Evolutionary conservation across 2,329 filamentous ascomycete species (phyloP).

Genomic region (Simplicillium sp.): DNA sequence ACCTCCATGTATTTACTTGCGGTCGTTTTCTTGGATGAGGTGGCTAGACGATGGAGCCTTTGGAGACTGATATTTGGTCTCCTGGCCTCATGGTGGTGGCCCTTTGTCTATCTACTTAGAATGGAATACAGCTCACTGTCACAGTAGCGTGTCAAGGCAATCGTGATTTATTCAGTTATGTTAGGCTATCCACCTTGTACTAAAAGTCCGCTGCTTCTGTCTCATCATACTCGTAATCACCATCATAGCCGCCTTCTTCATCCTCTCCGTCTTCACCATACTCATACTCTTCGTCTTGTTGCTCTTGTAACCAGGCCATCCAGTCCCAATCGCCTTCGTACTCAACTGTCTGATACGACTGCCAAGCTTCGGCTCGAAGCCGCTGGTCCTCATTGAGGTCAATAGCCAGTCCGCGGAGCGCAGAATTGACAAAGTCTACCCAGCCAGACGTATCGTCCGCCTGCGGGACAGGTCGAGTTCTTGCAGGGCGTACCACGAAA

Average conservation of each 20-base stretch:
- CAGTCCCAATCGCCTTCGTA: slow-evolving; percentile 12
- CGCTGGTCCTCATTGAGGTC: slow-evolving; percentile 14
- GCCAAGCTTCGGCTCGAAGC: slow-evolving; percentile 13
- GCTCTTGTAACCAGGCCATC: slow-evolving; percentile 9
- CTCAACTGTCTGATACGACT: slow-evolving; percentile 10
- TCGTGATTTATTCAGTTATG: neutral
- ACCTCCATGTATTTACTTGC: neutral
- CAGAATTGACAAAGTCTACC: slow-evolving; percentile 15
- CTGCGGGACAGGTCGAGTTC: slow-evolving; percentile 7
- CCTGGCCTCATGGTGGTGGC: slow-evolving; percentile 1
- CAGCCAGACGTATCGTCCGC: slow-evolving; percentile 13
- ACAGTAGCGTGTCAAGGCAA: no score
- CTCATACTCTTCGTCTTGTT: slow-evolving; percentile 7
- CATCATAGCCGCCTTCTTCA: slow-evolving; percentile 8
- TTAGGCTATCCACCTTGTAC: no score
- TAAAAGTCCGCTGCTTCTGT: no score
- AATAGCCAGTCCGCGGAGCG: slow-evolving; percentile 12
- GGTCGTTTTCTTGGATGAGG: slow-evolving; percentile 2
- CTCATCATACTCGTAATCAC: slow-evolving; percentile 7
- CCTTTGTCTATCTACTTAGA: no score
- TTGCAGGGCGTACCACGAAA: slow-evolving; percentile 16
- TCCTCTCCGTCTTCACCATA: neutral
- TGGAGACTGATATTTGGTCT: neutral
- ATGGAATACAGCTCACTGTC: no score
- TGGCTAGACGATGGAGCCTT: slow-evolving; percentile 1